phyloP scores from a whole-genome alignment of 108 stramenopile genomes.

The Skeletonema costatum region DNA sequence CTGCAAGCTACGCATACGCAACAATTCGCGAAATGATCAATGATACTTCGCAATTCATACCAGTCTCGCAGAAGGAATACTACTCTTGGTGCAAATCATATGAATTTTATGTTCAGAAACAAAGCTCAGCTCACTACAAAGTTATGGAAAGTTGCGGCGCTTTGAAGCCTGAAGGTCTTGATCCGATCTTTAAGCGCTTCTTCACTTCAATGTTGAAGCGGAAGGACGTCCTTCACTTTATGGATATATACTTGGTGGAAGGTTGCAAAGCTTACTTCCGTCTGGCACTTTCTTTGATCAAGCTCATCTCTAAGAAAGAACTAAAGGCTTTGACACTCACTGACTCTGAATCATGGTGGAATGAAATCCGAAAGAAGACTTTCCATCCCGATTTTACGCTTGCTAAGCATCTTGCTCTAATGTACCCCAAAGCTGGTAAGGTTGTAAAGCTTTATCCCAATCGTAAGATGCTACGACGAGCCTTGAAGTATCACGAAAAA shows the following conservation, averaged over 20 bases:
- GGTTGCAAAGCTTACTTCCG: constrained; percentile 81
- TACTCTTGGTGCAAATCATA: constrained; percentile 68
- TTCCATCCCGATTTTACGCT: constrained; percentile 50
- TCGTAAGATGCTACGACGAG: constrained; percentile 65
- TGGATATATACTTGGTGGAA: constrained; percentile 85
- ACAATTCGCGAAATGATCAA: constrained; percentile 78
- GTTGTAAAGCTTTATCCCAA: constrained; percentile 64
- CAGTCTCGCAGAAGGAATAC: constrained; percentile 61
- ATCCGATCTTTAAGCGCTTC: constrained; percentile 74
- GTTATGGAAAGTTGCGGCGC: constrained; percentile 60
- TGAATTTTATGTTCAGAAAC: constrained; percentile 54
- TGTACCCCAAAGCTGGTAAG: constrained; percentile 70
- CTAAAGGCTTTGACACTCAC: constrained; percentile 28
- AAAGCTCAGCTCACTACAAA: constrained; percentile 58
- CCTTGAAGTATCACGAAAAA: constrained; percentile 72
- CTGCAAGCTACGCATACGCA: constrained; percentile 76
- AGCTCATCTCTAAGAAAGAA: constrained; percentile 50
- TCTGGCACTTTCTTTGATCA: constrained; percentile 69
- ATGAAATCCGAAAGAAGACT: constrained; percentile 32
- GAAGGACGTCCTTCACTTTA: constrained; percentile 57
- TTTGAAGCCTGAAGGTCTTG: constrained; percentile 49
- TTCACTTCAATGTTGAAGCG: constrained; percentile 61
- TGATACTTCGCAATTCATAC: constrained; percentile 59
- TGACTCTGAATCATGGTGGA: constrained; percentile 42
- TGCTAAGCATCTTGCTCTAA: constrained; percentile 60